These are phyloP conservation scores for Hymenoscyphus fraxineus DNA, from an alignment of 2,329 filamentous ascomycete species.

Conservation along the genomic window DNA sequence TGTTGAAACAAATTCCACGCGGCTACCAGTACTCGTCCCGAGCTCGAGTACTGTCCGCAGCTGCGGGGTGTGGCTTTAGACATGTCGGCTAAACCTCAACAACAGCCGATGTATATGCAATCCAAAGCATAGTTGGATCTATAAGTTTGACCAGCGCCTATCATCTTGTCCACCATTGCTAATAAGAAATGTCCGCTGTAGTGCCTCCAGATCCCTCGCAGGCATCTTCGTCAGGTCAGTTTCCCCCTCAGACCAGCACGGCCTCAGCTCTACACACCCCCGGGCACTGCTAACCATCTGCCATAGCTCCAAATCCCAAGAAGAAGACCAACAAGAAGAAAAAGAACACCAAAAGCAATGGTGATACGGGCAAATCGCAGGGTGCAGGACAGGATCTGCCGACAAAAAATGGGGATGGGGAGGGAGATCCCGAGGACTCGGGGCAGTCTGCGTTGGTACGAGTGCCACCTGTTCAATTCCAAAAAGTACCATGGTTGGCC, in stretches of 20 bases:
- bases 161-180: constrained; percentile 2
- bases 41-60: no score
- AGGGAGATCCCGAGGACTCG: constrained; percentile 41
- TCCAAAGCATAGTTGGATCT: constrained; percentile 1
- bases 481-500: constrained; percentile 11
- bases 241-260: constrained; percentile 6
- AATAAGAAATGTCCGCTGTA: constrained; percentile 33
- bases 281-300: constrained; percentile 25
- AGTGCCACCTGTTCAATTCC: constrained; percentile 35
- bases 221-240: constrained; percentile 32
- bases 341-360: constrained; percentile 41
- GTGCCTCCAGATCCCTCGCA: constrained; percentile 31
- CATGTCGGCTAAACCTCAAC: not conserved
- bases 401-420: constrained; percentile 38
- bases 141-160: constrained; percentile 4
- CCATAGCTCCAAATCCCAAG: constrained; percentile 48
- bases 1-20: not conserved
- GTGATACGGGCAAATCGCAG: constrained; percentile 32
- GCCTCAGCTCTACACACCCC: constrained; percentile 11
- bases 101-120: not conserved
- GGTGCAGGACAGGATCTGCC: constrained; percentile 37
- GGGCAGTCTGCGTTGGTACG: constrained; percentile 33
- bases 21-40: not conserved
- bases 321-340: constrained; percentile 54
- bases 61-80: constrained; percentile 4